Conservation (phyloP, 73 alveolate genomes). For the Paramecium tetraurelia region DNA sequence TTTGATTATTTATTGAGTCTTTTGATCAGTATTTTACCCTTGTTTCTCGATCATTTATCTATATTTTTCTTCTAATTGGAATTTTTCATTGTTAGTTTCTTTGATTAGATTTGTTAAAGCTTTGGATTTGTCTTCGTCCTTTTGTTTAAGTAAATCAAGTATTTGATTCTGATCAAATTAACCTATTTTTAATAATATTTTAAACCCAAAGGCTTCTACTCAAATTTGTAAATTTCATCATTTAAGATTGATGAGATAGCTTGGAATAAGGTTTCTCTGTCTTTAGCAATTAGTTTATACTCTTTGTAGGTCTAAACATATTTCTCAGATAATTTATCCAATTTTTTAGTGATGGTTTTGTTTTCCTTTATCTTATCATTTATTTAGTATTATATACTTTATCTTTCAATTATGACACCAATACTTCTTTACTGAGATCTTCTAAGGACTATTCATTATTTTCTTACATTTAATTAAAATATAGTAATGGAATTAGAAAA, state of each 20-base stretch:
- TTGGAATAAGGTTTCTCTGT: constrained; percentile 40
- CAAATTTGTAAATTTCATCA: constrained; percentile 15
- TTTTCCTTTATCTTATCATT: constrained; percentile 36
- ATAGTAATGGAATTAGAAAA: constrained; percentile 35
- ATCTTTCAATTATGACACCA: not conserved
- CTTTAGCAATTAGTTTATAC: constrained; percentile 37
- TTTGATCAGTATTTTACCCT: constrained; percentile 40
- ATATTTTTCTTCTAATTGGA: constrained; percentile 43
- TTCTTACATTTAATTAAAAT: constrained; percentile 8
- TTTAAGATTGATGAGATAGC: constrained; percentile 20
- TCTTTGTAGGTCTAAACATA: constrained; percentile 51
- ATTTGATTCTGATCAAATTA: constrained; percentile 41
- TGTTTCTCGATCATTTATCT: constrained; percentile 44
- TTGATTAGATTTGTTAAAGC: constrained; percentile 42
- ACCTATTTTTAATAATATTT: not conserved
- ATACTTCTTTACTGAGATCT: not conserved
- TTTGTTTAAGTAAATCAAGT: not conserved
- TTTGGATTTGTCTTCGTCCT: constrained; percentile 22
- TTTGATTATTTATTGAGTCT: constrained; percentile 35
- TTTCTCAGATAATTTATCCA: constrained; percentile 47
- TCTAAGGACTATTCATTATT: not conserved
- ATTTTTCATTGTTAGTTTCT: constrained; percentile 47
- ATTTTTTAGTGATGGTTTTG: constrained; percentile 33
- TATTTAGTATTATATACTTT: not conserved
- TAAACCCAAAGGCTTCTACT: not conserved